These are phyloP conservation scores for Aspergillus intermedius DNA, from an alignment of 2,329 filamentous ascomycete species.

Conservation along the genomic window DNA sequence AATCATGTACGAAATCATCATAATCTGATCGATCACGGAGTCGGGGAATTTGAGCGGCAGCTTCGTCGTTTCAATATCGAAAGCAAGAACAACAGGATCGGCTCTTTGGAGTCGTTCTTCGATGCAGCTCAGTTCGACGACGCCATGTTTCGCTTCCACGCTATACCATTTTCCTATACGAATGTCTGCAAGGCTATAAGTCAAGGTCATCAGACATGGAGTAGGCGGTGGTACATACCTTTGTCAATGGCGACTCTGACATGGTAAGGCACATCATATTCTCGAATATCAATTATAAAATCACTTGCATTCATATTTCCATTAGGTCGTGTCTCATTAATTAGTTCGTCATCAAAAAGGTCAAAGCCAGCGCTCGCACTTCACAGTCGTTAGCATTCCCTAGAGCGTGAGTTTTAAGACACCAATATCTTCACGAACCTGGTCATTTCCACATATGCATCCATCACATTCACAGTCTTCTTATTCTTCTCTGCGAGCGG, in stretches of 20 bases:
- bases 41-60: slow-evolving; percentile 95
- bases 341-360: slow-evolving; percentile 87
- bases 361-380: slow-evolving; percentile 79
- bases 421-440: slow-evolving; percentile 47
- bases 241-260: slow-evolving; percentile 97
- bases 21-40: slow-evolving; percentile 87
- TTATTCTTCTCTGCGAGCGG: slow-evolving; percentile 95
- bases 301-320: slow-evolving; percentile 84
- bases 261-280: slow-evolving; percentile 99
- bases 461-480: slow-evolving; percentile 93
- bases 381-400: slow-evolving; percentile 20
- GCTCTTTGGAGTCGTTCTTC: slow-evolving; percentile 83
- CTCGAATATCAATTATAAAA: slow-evolving; percentile 95
- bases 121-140: slow-evolving; percentile 74
- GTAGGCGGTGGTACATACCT: slow-evolving; percentile 44
- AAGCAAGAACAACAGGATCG: slow-evolving; percentile 97
- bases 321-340: slow-evolving; percentile 72
- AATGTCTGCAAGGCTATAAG: slow-evolving; percentile 60
- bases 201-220: background rate
- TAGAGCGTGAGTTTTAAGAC: too few species aligned
- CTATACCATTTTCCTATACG: slow-evolving; percentile 96
- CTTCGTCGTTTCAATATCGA: slow-evolving; percentile 97
- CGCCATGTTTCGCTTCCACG: slow-evolving; percentile 87
- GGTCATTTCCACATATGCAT: slow-evolving; percentile 94
- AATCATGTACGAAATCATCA: slow-evolving; percentile 99